phyloP scores from a whole-genome alignment of 345 rosid genomes.

The Brassica napus region Da-Ae NC_063452.1:41811001-41811500 shows the following conservation, averaged over 20 bases:
- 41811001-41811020: neutral
- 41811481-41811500: too few species aligned
- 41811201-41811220: neutral
- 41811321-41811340: too few species aligned
- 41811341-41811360: too few species aligned
- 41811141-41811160: neutral
- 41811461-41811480: too few species aligned
- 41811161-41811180: too few species aligned
- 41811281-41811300: neutral
- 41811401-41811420: too few species aligned
- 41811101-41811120: neutral
- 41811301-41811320: too few species aligned
- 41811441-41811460: too few species aligned
- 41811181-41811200: neutral
- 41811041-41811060: neutral
- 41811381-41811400: too few species aligned
- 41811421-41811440: too few species aligned
- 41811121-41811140: neutral
- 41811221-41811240: neutral
- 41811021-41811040: neutral
- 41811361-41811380: too few species aligned
- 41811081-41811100: neutral
- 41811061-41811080: neutral
- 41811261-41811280: neutral
- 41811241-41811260: neutral